These are phyloP conservation scores for Zopfochytrium polystomum DNA, from an alignment of 371 early-diverging fungal genomes.

Conservation along the genomic window DNA sequence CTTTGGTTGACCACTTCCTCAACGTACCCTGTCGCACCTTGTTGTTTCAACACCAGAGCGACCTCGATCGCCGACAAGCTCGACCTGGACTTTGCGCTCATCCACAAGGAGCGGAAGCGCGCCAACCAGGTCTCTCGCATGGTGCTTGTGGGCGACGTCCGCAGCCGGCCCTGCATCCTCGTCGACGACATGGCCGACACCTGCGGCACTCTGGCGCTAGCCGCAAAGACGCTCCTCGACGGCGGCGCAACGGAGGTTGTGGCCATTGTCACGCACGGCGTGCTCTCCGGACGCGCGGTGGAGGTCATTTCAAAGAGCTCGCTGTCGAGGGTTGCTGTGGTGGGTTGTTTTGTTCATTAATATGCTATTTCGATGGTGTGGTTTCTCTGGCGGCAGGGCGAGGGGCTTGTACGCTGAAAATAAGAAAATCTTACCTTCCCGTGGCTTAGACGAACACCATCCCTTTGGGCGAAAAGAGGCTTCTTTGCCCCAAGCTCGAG, in stretches of 20 bases:
- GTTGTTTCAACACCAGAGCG: conserved; percentile 56
- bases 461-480: conserved; percentile 64
- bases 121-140: conserved; percentile 28
- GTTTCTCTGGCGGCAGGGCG: too few species aligned
- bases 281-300: conserved; percentile 79
- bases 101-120: conserved; percentile 60
- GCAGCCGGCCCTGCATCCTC: conserved; percentile 78
- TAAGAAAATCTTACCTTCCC: too few species aligned
- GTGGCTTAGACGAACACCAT: conserved; percentile 92
- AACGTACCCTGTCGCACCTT: too few species aligned
- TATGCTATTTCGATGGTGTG: too few species aligned
- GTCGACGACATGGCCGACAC: too few species aligned
- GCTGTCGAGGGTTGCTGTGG: conserved; percentile 71
- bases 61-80: conserved; percentile 91
- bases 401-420: too few species aligned
- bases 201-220: conserved; percentile 70
- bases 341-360: conserved; percentile 39
- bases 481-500: conserved; percentile 67
- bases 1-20: too few species aligned
- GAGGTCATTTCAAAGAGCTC: conserved; percentile 73
- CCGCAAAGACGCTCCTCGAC: too few species aligned
- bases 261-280: conserved; percentile 89
- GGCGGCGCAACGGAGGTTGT: conserved; percentile 81
- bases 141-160: conserved; percentile 87
- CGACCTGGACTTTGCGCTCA: conserved; percentile 87